phyloP scores from a whole-genome alignment of 208 protist species.

The Balamuthia mandrillaris region DNA sequence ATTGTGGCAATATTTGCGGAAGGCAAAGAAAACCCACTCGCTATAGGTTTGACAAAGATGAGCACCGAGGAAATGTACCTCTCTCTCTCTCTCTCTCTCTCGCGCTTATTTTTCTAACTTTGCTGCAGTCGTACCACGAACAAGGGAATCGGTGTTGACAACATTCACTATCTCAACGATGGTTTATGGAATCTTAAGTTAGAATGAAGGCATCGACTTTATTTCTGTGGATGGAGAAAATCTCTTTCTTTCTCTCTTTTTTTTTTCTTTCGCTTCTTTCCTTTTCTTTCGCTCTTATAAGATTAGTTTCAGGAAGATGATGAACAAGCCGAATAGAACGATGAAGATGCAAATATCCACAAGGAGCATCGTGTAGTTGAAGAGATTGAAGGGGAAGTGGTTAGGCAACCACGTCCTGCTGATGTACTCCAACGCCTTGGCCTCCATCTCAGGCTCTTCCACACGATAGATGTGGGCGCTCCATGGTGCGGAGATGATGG shows the following conservation, averaged over 20 bases:
- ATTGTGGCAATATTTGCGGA: conserved; percentile 83
- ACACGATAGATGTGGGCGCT: conserved; percentile 25
- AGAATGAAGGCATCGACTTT: too few relatives aligned
- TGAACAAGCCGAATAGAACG: too few relatives aligned
- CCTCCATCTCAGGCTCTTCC: neutral
- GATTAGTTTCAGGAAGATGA: too few relatives aligned
- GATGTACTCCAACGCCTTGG: conserved; percentile 15
- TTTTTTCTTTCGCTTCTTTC: too few relatives aligned
- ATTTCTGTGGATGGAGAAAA: too few relatives aligned
- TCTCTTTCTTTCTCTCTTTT: too few relatives aligned
- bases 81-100: neutral
- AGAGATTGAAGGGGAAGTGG: conserved; percentile 18
- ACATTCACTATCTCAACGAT: conserved; percentile 94
- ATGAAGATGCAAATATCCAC: too few relatives aligned
- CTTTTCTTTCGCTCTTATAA: too few relatives aligned
- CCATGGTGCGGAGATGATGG: conserved; percentile 31
- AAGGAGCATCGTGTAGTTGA: conserved; percentile 22
- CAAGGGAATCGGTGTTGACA: conserved; percentile 89
- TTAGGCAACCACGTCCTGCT: neutral
- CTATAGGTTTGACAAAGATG: conserved; percentile 86
- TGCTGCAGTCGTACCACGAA: conserved; percentile 68
- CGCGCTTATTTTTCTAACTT: neutral
- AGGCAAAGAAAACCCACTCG: conserved; percentile 92
- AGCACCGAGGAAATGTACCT: conserved; percentile 85
- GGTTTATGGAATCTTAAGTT: too few relatives aligned